Evolutionary conservation across 1,284 basidiomycete genomes (phyloP), one percentile per base, ranked within the genome.

Genomic region (Trametes versicolor): DNA sequence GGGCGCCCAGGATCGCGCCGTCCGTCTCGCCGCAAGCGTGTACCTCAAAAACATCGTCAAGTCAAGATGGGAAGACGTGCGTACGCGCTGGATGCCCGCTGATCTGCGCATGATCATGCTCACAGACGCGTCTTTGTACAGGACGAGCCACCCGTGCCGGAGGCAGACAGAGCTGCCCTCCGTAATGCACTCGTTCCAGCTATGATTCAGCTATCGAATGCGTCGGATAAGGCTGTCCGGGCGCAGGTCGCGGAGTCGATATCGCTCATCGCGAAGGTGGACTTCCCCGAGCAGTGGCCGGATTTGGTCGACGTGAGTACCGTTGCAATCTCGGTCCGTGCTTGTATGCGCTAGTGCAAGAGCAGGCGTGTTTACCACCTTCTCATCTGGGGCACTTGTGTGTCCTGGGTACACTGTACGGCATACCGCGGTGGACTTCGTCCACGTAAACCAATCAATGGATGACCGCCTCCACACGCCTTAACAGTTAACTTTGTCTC

Each of bases 1-100:
- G 71, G 75, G 82, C 41, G 79, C 87, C 1, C 86, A 90, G 73
- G 87, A 91, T 75, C 87, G 87, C 65, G 81, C 92, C 1, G 86
- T 93, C 41, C 83, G 95, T 71, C 88, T 96, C 63, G 88, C 94
- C 2, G 96, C 88, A 1, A 90, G 91, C 63, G 89, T 97, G 51
- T 96, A 92, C 79, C 88, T 97, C 69, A 98, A 97, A 82, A 97
- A 97, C 76, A 84, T 90, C 25, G 86, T 94, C 59, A 95, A 93
- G 76, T 81, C 87, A 47, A 85, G 91, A 78, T 98, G 96, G 96
- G 90, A 89, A 54, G 93, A 95, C 82, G 95, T 95, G 60, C 62
- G 87, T 82, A 2, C 25, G 29, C 47, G 9, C 32, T 53, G 13
- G 25, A 21, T 36, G 13, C 6, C 27, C 13, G 32, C 61, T 50